A percentile compares a stretch with the other conserved stretches of the same genome.
These are phyloP conservation scores for Chimonanthus praecox DNA, from an alignment of 164 flowering plant genomes.

Conservation along the genomic window DNA sequence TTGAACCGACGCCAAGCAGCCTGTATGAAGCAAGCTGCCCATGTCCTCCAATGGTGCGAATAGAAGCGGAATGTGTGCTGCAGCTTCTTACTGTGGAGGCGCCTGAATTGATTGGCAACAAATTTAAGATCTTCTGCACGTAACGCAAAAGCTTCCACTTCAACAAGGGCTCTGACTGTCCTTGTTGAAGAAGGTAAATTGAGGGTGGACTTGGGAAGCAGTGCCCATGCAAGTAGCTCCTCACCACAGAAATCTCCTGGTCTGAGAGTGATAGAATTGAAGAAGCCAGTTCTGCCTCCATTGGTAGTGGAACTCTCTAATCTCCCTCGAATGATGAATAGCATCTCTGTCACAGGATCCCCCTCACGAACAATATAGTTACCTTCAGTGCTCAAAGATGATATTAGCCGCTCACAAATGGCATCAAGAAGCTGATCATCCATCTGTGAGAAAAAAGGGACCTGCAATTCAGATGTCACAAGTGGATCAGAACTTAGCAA, in stretches of 20 bases:
- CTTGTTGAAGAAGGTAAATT: slow-evolving; percentile 83
- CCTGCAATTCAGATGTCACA: slow-evolving; percentile 37
- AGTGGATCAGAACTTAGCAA: neutral
- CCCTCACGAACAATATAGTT: slow-evolving; percentile 90
- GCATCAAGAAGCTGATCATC: slow-evolving; percentile 96
- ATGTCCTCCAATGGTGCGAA: slow-evolving; percentile 97
- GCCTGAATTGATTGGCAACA: slow-evolving; percentile 85
- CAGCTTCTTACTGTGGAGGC: slow-evolving; percentile 84
- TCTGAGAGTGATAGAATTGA: slow-evolving; percentile 59
- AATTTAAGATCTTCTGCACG: slow-evolving; percentile 85
- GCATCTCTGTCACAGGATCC: slow-evolving; percentile 89
- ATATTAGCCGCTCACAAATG: slow-evolving; percentile 82
- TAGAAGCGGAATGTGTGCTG: slow-evolving; percentile 86
- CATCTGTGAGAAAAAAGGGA: slow-evolving; percentile 93
- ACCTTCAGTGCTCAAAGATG: slow-evolving; percentile 75
- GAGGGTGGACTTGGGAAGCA: slow-evolving; percentile 63
- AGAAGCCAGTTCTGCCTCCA: slow-evolving; percentile 89
- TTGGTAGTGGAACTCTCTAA: slow-evolving; percentile 89
- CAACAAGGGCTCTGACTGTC: slow-evolving; percentile 70
- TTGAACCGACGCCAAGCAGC: slow-evolving; percentile 80
- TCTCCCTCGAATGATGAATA: slow-evolving; percentile 79
- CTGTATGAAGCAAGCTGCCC: slow-evolving; percentile 97
- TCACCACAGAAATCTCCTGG: slow-evolving; percentile 97
- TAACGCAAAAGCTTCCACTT: slow-evolving; percentile 87
- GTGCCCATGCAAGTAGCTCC: slow-evolving; percentile 85